These are phyloP conservation scores for Colletotrichum truncatum DNA, from an alignment of 2,329 filamentous ascomycete species.

Conservation along the genomic window DNA sequence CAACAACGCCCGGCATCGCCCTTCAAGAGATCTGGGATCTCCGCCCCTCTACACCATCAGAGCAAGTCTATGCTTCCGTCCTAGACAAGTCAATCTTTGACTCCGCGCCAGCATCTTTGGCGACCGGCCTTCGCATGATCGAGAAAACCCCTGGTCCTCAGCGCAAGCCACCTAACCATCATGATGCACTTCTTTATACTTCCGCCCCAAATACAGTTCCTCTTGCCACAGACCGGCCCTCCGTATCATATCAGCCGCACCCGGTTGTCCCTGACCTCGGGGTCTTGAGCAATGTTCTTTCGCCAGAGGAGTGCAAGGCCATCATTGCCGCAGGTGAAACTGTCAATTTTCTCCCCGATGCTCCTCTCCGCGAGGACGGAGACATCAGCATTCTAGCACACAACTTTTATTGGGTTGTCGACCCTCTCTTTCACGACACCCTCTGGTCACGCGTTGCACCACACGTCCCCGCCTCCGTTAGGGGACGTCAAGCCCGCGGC, in stretches of 20 bases:
- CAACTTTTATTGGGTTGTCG: conserved; percentile 79
- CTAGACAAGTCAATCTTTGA: conserved; percentile 64
- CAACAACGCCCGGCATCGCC: conserved; percentile 54
- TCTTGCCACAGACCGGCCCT: conserved; percentile 53
- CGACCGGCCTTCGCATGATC: conserved; percentile 62
- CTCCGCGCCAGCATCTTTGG: conserved; percentile 45
- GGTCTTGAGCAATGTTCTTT: conserved; percentile 68
- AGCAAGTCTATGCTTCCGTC: conserved; percentile 65
- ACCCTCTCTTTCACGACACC: conserved; percentile 68
- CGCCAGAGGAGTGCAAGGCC: conserved; percentile 67
- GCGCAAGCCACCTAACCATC: conserved; percentile 74
- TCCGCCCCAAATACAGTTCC: conserved; percentile 65
- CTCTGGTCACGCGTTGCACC: conserved; percentile 69
- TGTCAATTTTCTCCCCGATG: conserved; percentile 73
- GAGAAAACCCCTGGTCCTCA: conserved; percentile 68
- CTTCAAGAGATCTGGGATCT: conserved; percentile 71
- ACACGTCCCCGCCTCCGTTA: conserved; percentile 64
- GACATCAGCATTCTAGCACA: conserved; percentile 74
- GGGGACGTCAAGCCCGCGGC: conserved; percentile 67
- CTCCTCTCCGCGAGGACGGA: conserved; percentile 71
- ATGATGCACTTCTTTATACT: conserved; percentile 72
- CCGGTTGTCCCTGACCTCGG: conserved; percentile 70
- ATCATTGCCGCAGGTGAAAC: conserved; percentile 74
- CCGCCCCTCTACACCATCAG: conserved; percentile 49
- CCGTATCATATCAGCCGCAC: conserved; percentile 66